phyloP scores from a whole-genome alignment of 1,284 basidiomycete genomes.

The Wallemia hederae region DNA sequence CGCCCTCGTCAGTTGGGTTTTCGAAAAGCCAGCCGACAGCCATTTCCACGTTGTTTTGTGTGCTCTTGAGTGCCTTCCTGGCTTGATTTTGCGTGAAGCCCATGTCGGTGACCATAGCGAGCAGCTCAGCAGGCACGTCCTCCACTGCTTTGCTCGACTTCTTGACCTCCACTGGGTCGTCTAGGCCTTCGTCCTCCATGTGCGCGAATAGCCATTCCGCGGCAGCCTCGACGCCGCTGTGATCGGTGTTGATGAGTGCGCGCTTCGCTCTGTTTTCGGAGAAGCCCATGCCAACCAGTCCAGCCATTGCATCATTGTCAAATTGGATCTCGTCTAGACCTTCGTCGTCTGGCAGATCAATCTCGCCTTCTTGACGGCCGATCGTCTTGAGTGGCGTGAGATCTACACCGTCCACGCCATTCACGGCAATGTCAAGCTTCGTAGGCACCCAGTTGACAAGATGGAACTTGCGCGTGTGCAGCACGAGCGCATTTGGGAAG shows the following conservation, averaged over 20 bases:
- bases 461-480: slow-evolving; percentile 87
- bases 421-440: slow-evolving; percentile 70
- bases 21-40: neutral
- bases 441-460: slow-evolving; percentile 89
- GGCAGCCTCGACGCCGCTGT: slow-evolving; percentile 38
- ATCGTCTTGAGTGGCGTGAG: slow-evolving; percentile 41
- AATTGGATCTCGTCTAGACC: slow-evolving; percentile 26
- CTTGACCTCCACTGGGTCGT: neutral
- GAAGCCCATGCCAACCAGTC: slow-evolving; percentile 69
- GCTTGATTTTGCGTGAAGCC: slow-evolving; percentile 67
- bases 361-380: slow-evolving; percentile 46
- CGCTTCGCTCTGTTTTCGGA: slow-evolving; percentile 51
- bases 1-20: neutral
- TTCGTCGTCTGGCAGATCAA: slow-evolving; percentile 32
- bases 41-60: neutral
- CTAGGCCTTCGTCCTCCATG: slow-evolving; percentile 64
- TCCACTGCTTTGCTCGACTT: neutral
- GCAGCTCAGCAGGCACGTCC: slow-evolving; percentile 24
- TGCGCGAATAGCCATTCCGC: slow-evolving; percentile 91
- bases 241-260: slow-evolving; percentile 59
- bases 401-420: slow-evolving; percentile 31
- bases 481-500: slow-evolving; percentile 61
- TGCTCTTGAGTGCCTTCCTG: slow-evolving; percentile 38
- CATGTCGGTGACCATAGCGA: slow-evolving; percentile 59
- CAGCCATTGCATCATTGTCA: slow-evolving; percentile 30